Conservation (phyloP, 2,329 filamentous ascomycete genomes). For the Colletotrichum higginsianum region DNA sequence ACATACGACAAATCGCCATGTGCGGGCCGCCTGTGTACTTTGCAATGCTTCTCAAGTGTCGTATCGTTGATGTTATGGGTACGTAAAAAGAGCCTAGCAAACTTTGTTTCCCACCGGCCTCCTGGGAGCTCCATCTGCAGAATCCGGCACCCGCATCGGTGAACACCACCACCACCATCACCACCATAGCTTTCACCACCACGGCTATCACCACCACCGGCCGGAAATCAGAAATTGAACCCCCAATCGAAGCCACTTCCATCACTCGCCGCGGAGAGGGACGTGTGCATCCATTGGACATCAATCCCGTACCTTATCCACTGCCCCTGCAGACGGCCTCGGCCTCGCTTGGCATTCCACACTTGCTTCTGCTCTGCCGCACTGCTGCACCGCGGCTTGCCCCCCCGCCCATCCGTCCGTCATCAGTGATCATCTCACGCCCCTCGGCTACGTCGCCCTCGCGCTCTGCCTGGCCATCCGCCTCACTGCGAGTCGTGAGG, state of each 20-base stretch:
- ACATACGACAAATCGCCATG: not conserved
- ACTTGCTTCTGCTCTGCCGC: constrained; percentile 31
- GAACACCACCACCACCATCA: not conserved
- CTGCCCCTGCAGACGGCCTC: constrained; percentile 35
- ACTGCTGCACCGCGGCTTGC: constrained; percentile 14
- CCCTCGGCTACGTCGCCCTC: not conserved
- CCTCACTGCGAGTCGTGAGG: constrained; percentile 3
- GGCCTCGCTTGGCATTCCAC: constrained; percentile 29
- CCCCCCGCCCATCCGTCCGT: not conserved
- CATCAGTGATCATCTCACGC: no score
- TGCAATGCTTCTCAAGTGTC: constrained; percentile 1
- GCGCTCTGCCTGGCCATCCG: constrained; percentile 1
- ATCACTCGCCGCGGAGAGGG: not conserved
- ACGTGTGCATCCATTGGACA: not conserved
- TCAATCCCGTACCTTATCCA: constrained; percentile 9
- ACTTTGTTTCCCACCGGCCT: constrained; percentile 30
- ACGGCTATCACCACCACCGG: not conserved
- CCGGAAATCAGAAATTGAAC: constrained; percentile 3
- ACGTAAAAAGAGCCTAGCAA: constrained; percentile 20
- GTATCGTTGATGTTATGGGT: not conserved
- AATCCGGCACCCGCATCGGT: not conserved
- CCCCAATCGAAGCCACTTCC: constrained; percentile 1
- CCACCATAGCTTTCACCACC: no score
- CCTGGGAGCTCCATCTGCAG: constrained; percentile 23
- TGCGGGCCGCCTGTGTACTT: not conserved